These are phyloP conservation scores for Oryza punctata DNA, from an alignment of 176 grass and related monocot species.

Conservation along the genomic window DNA sequence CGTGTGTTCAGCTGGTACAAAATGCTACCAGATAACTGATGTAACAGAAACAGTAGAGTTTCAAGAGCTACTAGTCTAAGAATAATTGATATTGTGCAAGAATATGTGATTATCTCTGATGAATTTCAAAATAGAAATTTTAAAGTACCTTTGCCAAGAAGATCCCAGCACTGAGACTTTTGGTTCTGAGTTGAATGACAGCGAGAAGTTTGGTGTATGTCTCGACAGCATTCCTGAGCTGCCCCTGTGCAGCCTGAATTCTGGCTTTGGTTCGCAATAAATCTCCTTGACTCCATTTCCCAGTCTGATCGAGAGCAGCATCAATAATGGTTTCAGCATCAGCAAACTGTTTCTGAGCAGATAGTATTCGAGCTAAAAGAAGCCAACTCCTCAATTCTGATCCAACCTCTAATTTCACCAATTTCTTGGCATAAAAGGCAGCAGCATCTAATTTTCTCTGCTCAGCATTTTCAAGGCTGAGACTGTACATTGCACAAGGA, in stretches of 20 bases:
- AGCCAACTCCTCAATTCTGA: slow-evolving; percentile 86
- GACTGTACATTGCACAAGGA: slow-evolving; percentile 59
- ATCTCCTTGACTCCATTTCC: slow-evolving; percentile 81
- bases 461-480: slow-evolving; percentile 86
- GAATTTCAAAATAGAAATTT: slow-evolving; percentile 25
- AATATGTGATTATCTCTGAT: slow-evolving; percentile 16
- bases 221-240: slow-evolving; percentile 70
- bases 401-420: slow-evolving; percentile 81
- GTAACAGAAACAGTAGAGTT: slow-evolving; percentile 18
- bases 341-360: slow-evolving; percentile 75
- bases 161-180: slow-evolving; percentile 65
- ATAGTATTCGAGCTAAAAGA: slow-evolving; percentile 89
- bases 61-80: slow-evolving; percentile 18
- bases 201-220: slow-evolving; percentile 90
- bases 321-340: slow-evolving; percentile 75
- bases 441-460: slow-evolving; percentile 94
- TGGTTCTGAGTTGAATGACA: slow-evolving; percentile 72
- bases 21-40: not conserved
- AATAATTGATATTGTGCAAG: not conserved
- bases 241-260: slow-evolving; percentile 77
- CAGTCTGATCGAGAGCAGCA: slow-evolving; percentile 84
- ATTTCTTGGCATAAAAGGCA: slow-evolving; percentile 71
- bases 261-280: slow-evolving; percentile 78
- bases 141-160: slow-evolving; percentile 58
- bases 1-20: not conserved